Percentiles rank a stretch among this genome's conserved stretches.
phyloP scores from a whole-genome alignment of 192 early-diverging fungal species.

The Backusella sp. region DNA sequence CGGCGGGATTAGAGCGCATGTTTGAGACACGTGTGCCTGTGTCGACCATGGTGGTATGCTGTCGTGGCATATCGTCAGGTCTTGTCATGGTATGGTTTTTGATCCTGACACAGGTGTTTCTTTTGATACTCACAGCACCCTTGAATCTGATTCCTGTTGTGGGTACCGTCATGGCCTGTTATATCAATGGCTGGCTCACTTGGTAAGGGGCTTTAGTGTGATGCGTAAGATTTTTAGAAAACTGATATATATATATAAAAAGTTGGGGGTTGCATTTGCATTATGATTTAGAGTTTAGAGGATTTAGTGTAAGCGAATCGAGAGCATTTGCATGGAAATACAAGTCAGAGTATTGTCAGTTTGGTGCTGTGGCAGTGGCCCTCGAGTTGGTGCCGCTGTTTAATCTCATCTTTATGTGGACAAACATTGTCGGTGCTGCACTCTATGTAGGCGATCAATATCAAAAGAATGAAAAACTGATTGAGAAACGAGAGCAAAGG shows the following conservation, averaged over 20 bases:
- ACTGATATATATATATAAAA: neutral
- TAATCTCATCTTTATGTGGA: constrained; percentile 66
- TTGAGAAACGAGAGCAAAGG: neutral
- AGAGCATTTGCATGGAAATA: constrained; percentile 44
- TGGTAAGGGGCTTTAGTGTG: constrained; percentile 10
- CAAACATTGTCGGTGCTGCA: constrained; percentile 64
- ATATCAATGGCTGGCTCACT: constrained; percentile 51
- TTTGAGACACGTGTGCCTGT: constrained; percentile 42
- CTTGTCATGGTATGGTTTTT: constrained; percentile 41
- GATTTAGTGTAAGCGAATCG: constrained; percentile 42
- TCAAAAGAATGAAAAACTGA: constrained; percentile 35
- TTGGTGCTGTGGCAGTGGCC: constrained; percentile 54
- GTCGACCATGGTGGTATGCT: constrained; percentile 38
- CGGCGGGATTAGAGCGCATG: constrained; percentile 44
- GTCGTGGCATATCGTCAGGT: constrained; percentile 44
- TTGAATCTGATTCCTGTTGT: constrained; percentile 57
- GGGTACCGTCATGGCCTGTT: constrained; percentile 49
- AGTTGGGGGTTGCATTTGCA: constrained; percentile 51
- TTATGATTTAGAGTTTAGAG: constrained; percentile 55
- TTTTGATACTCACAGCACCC: constrained; percentile 48
- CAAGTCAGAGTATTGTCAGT: constrained; percentile 26
- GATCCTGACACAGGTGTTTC: constrained; percentile 23
- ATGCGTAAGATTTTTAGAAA: no score
- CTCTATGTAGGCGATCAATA: constrained; percentile 65
- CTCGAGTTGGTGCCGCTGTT: constrained; percentile 63